Base-by-base conservation (phyloP, 2,329 filamentous ascomycete genomes). In the Clarireedia sp. region DNA sequence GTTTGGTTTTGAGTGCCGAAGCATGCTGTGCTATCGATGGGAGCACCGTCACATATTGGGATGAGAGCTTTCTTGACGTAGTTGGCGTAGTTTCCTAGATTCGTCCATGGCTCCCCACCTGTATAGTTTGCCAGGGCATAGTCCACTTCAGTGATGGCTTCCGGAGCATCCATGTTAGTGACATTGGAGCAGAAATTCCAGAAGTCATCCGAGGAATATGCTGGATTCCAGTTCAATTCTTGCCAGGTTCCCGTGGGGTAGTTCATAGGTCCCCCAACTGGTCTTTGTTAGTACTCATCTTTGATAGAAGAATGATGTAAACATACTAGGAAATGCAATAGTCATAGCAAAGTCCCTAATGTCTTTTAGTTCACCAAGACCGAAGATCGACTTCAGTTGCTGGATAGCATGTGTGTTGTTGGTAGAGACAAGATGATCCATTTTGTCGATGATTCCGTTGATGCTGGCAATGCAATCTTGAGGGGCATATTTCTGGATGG, bases 211-310 rank as follows among this genome's bases (percentile, higher is more conserved):
- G 69, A 68, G 41, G 70, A 71, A 55, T 74, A 72, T 0, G 58
- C 68, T 7, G 68, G 66, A 36, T 68, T 64, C 77, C 77, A 80
- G 55, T 74, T 77, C 9, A 80, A 65, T 60, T 80, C 78, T 66
- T 80, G 77, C 77, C 78, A 80, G 4, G 77, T 79, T 23, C 68
- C 69, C 0, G 73, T 76, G 0, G 74, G 73, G 60, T 80, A 80
- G 57, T 72, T 71, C 54, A 77, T 71, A n/a, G 73, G 72, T 0
- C 71, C 73, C n/a, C 73, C 72, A 12, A 75, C 62, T 63, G 45
- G 24, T 37, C 23, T 14, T 7, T 5, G 50, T 62, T 33, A 62
- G 52, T 46, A 21, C 12, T 36, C 3, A 50, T 23, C 8, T 46
- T n/a, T 16, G 24, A 10, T 24, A 19, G 12, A 14, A 44, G 7